A percentile compares a stretch with the other conserved stretches of the same genome.
Evolutionary conservation across 1,284 basidiomycete genomes (phyloP).

Genomic region (Tylopilus sp.): DNA sequence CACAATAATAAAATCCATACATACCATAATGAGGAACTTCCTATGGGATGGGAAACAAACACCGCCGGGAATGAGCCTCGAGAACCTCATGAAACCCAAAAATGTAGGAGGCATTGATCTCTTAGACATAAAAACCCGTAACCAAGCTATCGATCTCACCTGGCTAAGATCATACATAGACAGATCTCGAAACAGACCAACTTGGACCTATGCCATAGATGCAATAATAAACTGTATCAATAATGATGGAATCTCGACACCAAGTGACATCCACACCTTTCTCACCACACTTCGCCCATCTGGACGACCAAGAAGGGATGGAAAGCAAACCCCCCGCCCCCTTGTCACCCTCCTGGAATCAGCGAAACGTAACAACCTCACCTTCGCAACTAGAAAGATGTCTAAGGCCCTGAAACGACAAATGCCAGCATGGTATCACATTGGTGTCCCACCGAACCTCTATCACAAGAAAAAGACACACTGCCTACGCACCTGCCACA

Average conservation of each 20-base stretch:
- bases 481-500: not conserved
- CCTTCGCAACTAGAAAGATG: slow-evolving; percentile 8
- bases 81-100: not conserved
- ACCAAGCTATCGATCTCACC: not conserved
- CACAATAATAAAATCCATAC: not conserved
- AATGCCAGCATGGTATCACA: slow-evolving; percentile 24
- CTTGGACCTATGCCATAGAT: not conserved
- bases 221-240: slow-evolving; percentile 4
- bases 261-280: slow-evolving; percentile 4
- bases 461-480: not conserved
- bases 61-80: not conserved
- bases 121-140: not conserved
- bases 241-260: not conserved
- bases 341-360: not conserved
- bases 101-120: not conserved
- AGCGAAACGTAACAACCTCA: not conserved
- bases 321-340: not conserved
- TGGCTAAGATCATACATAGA: slow-evolving; percentile 2
- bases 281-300: not conserved
- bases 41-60: not conserved
- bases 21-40: not conserved
- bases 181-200: not conserved
- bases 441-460: slow-evolving; percentile 1
- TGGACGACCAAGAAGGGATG: no score
- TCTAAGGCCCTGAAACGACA: slow-evolving; percentile 20